Evolutionary conservation across 495 filamentous ascomycete genomes (phyloP).

Genomic region (Penicillium simplicissimum): DNA sequence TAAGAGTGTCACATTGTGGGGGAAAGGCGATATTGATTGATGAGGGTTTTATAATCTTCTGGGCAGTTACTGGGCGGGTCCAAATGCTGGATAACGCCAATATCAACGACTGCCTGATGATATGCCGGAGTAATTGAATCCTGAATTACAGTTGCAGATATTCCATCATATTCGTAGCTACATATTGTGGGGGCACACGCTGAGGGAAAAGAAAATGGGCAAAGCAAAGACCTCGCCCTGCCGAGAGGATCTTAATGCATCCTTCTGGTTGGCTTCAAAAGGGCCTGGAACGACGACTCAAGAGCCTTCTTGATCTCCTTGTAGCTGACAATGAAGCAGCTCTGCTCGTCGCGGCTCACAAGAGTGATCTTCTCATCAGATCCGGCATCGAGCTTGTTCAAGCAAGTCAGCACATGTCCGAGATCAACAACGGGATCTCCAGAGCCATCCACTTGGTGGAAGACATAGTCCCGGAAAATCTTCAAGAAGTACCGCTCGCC

Average conservation of each 20-base stretch:
- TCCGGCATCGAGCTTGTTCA: conserved; percentile 93
- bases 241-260: conserved; percentile 34
- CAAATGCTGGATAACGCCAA: no score
- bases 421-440: conserved; percentile 80
- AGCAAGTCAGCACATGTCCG: conserved; percentile 75
- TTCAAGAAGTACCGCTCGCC: conserved; percentile 89
- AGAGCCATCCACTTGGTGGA: conserved; percentile 86
- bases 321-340: conserved; percentile 80
- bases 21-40: no score
- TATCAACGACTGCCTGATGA: no score
- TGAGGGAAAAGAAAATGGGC: background rate
- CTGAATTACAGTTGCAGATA: background rate
- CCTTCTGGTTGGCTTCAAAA: conserved; percentile 59
- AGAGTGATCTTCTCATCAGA: conserved; percentile 81
- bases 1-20: no score
- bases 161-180: conserved; percentile 14
- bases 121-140: background rate
- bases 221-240: background rate
- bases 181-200: background rate
- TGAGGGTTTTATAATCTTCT: no score
- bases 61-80: no score
- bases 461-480: conserved; percentile 94
- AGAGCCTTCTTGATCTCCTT: conserved; percentile 81
- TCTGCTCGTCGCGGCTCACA: conserved; percentile 86
- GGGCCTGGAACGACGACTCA: conserved; percentile 75